Percentiles rank a stretch among this genome's conserved stretches.
Conservation (phyloP, 2,329 filamentous ascomycete species). For the Monosporascus sp. region DNA sequence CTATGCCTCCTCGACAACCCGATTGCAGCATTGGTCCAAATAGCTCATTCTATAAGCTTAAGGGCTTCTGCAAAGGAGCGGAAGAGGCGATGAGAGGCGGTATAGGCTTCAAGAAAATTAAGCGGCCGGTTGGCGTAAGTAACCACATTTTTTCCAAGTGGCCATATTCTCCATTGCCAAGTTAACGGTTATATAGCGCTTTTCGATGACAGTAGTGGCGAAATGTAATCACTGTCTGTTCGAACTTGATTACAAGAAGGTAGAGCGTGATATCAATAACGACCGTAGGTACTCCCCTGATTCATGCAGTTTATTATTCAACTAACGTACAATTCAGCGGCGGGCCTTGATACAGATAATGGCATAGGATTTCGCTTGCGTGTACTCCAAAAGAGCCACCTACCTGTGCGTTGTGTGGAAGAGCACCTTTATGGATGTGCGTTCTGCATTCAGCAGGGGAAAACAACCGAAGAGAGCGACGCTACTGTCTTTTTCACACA, state of each 20-base stretch:
- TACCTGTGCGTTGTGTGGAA: constrained; percentile 43
- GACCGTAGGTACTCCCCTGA: constrained; percentile 32
- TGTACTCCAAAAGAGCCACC: constrained; percentile 51
- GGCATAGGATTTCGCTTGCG: constrained; percentile 47
- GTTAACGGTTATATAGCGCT: constrained; percentile 28
- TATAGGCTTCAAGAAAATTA: constrained; percentile 44
- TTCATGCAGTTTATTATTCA: background rate
- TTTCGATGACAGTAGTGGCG: constrained; percentile 39
- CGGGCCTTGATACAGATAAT: constrained; percentile 41
- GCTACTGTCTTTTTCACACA: constrained; percentile 53
- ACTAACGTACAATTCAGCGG: constrained; percentile 27
- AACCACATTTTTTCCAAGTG: background rate
- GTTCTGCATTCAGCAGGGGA: constrained; percentile 46
- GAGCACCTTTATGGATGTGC: constrained; percentile 50
- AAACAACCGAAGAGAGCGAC: constrained; percentile 48
- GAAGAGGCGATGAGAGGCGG: constrained; percentile 44
- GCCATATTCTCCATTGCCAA: background rate
- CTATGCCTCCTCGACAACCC: constrained; percentile 17
- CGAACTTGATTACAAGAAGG: constrained; percentile 46
- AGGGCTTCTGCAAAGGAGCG: constrained; percentile 52
- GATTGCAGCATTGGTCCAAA: constrained; percentile 38
- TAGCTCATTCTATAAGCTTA: constrained; percentile 48
- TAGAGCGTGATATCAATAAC: constrained; percentile 47
- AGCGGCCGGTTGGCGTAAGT: constrained; percentile 40
- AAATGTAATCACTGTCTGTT: constrained; percentile 49